These are phyloP conservation scores for Globomyces sp. DNA, from an alignment of 371 early-diverging fungal species.

Conservation along the genomic window DNA sequence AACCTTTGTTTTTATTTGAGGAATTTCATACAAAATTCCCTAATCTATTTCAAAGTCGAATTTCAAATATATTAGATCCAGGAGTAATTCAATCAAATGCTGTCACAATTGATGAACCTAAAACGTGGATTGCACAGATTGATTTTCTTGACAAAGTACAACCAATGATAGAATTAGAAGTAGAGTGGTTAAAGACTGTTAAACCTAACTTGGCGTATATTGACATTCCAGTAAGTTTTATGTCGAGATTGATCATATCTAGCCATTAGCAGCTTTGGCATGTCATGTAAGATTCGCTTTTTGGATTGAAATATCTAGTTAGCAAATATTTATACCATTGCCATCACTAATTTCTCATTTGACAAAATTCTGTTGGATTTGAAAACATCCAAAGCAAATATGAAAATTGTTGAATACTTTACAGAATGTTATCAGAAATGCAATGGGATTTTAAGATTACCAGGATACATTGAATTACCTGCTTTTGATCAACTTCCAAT, in stretches of 20 bases:
- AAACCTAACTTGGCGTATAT: conserved; percentile 61
- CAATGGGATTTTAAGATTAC: conserved; percentile 63
- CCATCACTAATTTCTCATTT: conserved; percentile 70
- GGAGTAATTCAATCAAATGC: conserved; percentile 72
- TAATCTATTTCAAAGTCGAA: conserved; percentile 34
- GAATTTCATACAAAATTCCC: conserved; percentile 59
- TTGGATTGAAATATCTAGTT: conserved; percentile 1
- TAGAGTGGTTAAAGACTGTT: conserved; percentile 52
- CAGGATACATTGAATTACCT: conserved; percentile 69
- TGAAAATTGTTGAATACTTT: conserved; percentile 50
- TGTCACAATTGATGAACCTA: conserved; percentile 64
- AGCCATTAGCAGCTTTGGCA: not conserved
- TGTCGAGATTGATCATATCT: conserved; percentile 30
- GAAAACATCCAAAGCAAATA: conserved; percentile 39
- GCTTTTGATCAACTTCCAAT: conserved; percentile 48
- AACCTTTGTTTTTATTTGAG: conserved; percentile 64
- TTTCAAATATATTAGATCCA: conserved; percentile 1
- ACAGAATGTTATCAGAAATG: conserved; percentile 58
- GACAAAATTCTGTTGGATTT: conserved; percentile 64
- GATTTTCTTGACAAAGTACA: conserved; percentile 50
- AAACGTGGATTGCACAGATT: conserved; percentile 51
- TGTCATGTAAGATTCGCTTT: not conserved
- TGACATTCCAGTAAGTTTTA: conserved; percentile 68
- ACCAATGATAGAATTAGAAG: conserved; percentile 49
- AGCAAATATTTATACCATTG: conserved; percentile 1